Evolutionary conservation across 2,329 filamentous ascomycete species (phyloP).

Genomic region (Decorospora gaudefroyi): DNA sequence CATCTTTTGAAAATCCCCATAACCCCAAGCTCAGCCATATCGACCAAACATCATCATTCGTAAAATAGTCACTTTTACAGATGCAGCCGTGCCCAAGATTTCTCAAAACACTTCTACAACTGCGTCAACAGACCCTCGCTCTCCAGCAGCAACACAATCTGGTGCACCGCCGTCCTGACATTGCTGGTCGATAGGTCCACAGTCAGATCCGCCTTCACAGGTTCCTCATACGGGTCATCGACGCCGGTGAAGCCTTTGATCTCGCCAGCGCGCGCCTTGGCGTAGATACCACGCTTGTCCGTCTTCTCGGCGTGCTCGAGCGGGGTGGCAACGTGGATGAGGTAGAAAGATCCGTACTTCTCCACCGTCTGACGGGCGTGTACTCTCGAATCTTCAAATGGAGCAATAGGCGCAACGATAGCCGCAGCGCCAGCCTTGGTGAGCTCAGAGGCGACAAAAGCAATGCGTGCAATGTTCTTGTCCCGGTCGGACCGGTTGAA

Average conservation of each 20-base stretch:
- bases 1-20: too few relatives aligned
- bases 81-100: too few relatives aligned
- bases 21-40: too few relatives aligned
- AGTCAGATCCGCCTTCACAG: conserved; percentile 77
- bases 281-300: conserved; percentile 89
- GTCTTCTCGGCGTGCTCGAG: conserved; percentile 94
- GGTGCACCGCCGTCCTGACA: conserved; percentile 91
- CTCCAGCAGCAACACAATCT: conserved; percentile 93
- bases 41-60: too few relatives aligned
- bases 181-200: conserved; percentile 86
- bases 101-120: conserved; percentile 34
- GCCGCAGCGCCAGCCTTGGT: conserved; percentile 92
- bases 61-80: too few relatives aligned
- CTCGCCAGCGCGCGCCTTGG: conserved; percentile 79
- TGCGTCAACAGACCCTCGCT: conserved; percentile 80
- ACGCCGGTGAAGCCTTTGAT: conserved; percentile 99
- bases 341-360: conserved; percentile 89
- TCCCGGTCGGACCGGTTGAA: conserved; percentile 92
- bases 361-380: conserved; percentile 83
- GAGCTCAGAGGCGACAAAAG: conserved; percentile 93
- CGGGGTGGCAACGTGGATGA: conserved; percentile 90
- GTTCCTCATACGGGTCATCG: conserved; percentile 92
- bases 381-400: conserved; percentile 77
- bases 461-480: conserved; percentile 93
- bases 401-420: conserved; percentile 94